Conservation (phyloP, 2,329 filamentous ascomycete species). For the Hymenoscyphus salicellus region DNA sequence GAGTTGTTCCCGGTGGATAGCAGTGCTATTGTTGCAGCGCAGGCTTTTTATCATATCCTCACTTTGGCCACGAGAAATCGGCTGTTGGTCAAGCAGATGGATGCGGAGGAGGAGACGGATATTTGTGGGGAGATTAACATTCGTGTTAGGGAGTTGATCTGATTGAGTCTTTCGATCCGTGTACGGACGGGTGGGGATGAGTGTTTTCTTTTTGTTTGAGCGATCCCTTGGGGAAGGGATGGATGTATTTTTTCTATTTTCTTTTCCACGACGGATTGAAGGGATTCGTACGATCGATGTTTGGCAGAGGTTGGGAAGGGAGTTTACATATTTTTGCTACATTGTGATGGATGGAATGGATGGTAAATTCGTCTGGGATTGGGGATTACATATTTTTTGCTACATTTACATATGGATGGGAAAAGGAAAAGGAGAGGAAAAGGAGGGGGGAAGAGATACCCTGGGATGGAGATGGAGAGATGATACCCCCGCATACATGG, state of each 20-base stretch:
- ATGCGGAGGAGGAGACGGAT: slow-evolving; percentile 14
- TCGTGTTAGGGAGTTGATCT: slow-evolving; percentile 19
- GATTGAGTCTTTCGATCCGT: background rate
- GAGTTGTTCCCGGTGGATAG: slow-evolving; percentile 57
- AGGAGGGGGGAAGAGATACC: background rate
- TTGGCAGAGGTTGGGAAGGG: too few species aligned
- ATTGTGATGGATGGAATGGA: background rate
- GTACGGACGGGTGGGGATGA: too few species aligned
- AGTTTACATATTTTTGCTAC: background rate
- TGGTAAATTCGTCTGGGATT: background rate
- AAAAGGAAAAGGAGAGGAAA: background rate
- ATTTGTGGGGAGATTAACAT: slow-evolving; percentile 29
- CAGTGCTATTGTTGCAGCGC: slow-evolving; percentile 62
- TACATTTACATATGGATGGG: background rate
- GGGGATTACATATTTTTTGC: background rate
- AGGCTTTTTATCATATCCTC: slow-evolving; percentile 73
- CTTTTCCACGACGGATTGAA: background rate
- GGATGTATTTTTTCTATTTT: background rate
- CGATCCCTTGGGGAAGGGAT: background rate
- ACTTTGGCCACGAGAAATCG: slow-evolving; percentile 64
- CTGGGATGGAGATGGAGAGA: background rate
- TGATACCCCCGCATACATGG: background rate
- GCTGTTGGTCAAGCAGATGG: slow-evolving; percentile 59
- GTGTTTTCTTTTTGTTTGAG: background rate
- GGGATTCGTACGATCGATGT: background rate